Base-by-base conservation (phyloP, 371 early-diverging fungal genomes). In the Lichtheimia ramosa region DNA sequence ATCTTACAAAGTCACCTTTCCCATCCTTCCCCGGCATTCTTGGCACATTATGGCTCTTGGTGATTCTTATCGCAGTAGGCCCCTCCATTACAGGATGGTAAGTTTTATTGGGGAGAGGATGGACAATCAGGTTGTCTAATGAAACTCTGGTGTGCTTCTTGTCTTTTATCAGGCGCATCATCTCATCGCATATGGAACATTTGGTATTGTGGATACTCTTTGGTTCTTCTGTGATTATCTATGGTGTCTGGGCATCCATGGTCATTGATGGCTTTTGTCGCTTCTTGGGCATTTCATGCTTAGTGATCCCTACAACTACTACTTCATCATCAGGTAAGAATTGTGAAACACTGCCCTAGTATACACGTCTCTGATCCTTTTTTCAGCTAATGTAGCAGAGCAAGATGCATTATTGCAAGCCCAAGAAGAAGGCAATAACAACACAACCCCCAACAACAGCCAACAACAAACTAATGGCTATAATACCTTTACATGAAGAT, bases 251-350 rank as follows among this genome's bases (percentile, higher is more conserved):
- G 91, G 91, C 93, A 25, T 62, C 83, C 55, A 70, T 83, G 54
- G 92, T 96, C 59, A 93, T 95, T 58, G 82, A 90, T 64, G 85
- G 88, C 52, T 93, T 96, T 77, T 94, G 95, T 73, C 76, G 79
- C 16, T 86, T 85, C 64, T 74, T 96, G 55, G 85, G 84, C 61
- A 96, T 96, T 74, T 79, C 85, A 46, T 96, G 96, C 70, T 76
- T 96, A 54, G 68, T 81, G 51, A 94, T 95, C 68, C 84, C 83
- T 56, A 59, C 74, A 10, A 34, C 54, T 27, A 57, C 53, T n/a
- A 28, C 63, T 6, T 59, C 56, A 5, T 46, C 54, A 34, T 20
- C 55, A 48, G 54, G 58, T 54, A 58, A 54, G 18, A 6, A 2
- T 54, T 10, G 18, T 39, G 24, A 21, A 15, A 7, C 2, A 16